Conservation (phyloP, 1,284 basidiomycete species). For the Naganishia liquefaciens region DNA sequence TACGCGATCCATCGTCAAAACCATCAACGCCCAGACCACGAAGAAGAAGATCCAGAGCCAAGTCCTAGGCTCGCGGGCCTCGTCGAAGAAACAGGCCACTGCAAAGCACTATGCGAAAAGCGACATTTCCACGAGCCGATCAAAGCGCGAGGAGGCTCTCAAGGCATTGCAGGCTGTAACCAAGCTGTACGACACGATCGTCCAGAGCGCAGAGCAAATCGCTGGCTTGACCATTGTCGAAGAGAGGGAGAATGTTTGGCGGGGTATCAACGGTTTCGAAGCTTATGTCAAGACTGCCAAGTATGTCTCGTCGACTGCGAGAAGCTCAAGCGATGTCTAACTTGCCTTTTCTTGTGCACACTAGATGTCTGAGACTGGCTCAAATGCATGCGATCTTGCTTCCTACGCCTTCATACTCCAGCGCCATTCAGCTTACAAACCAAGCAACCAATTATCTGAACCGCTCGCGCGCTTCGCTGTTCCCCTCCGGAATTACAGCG, state of each 20-base stretch:
- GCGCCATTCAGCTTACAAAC: slow-evolving; percentile 48
- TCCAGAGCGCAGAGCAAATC: slow-evolving; percentile 81
- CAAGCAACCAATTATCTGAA: slow-evolving; percentile 39
- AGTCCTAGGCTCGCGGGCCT: neutral
- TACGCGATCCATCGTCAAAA: slow-evolving; percentile 20
- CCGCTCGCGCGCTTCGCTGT: slow-evolving; percentile 32
- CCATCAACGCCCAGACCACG: slow-evolving; percentile 14
- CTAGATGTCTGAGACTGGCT: slow-evolving; percentile 48
- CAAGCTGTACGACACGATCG: slow-evolving; percentile 79
- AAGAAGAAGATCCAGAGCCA: slow-evolving; percentile 4
- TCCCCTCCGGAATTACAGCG: slow-evolving; percentile 35
- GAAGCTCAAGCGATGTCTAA: neutral
- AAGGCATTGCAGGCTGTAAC: slow-evolving; percentile 75
- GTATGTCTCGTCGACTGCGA: slow-evolving; percentile 52
- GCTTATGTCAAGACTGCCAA: slow-evolving; percentile 72
- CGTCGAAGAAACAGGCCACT: slow-evolving; percentile 7
- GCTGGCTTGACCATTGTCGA: slow-evolving; percentile 79
- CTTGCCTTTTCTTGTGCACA: neutral
- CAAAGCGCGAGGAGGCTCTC: slow-evolving; percentile 57
- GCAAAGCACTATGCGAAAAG: slow-evolving; percentile 24
- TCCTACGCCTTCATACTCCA: slow-evolving; percentile 47
- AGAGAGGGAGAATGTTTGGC: slow-evolving; percentile 76
- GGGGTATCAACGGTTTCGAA: slow-evolving; percentile 72
- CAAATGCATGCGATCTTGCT: slow-evolving; percentile 51
- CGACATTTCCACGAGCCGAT: slow-evolving; percentile 30